Base-by-base conservation (phyloP, 1,284 basidiomycete genomes). In the Cerioporus squamosus region DNA sequence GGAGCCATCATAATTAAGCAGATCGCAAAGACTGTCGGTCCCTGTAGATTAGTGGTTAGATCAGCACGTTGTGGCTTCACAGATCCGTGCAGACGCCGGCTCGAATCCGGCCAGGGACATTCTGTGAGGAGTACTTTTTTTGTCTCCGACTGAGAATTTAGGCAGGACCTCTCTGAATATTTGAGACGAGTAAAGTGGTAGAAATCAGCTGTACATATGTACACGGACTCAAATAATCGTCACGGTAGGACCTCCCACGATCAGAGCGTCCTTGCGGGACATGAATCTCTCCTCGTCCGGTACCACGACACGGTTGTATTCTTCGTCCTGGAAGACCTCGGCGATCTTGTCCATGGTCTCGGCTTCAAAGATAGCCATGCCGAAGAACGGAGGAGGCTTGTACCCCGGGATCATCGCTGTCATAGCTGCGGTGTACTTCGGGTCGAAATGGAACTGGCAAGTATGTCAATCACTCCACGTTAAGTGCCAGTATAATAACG, bases 1-100 rank as follows among this genome's bases (percentile, higher is more conserved):
- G n/a, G n/a, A n/a, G n/a, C n/a, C n/a, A n/a, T n/a, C n/a, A n/a
- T n/a, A n/a, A n/a, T n/a, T n/a, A n/a, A n/a, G n/a, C n/a, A n/a
- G n/a, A n/a, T n/a, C n/a, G n/a, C n/a, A 10, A 3, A 14, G 6
- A 36, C 14, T 12, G 12, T 36, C 15, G 26, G 66, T 67, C 66
- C 65, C 56, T 61, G 60, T 67, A 65, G 66, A 67, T 67, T 67
- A 66, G 66, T 67, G 66, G 66, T 67, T 51, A 67, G 66, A 61
- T 68, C 60, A 63, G 62, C 44, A 56, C 50, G 63, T 59, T 55
- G 51, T 64, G 79, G 74, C 7, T 10, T 14, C 33, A 36, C 33
- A 36, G n/a, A 36, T 3, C 33, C 33, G 33, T 36, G 33, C 3
- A 12, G 33, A 36, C 33, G 33, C 33, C 9, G 33, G 33, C 33